Percentiles rank a stretch among this genome's conserved stretches.
Conservation (phyloP, 2,329 filamentous ascomycete genomes). For the Septoria linicola region DNA sequence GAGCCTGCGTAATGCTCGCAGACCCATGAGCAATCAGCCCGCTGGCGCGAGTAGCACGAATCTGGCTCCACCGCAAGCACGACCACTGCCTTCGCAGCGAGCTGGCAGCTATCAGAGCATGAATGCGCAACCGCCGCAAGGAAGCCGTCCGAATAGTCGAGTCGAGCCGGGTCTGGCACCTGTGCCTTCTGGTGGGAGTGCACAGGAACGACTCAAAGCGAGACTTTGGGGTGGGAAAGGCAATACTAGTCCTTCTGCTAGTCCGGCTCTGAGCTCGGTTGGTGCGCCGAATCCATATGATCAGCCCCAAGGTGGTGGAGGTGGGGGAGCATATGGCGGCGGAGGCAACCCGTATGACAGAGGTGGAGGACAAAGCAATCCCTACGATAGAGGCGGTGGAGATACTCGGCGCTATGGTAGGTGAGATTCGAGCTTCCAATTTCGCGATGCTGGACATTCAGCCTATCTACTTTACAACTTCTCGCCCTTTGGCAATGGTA, state of each 20-base stretch:
- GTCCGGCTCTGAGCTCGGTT: conserved; percentile 13
- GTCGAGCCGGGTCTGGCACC: conserved; percentile 41
- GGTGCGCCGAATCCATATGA: conserved; percentile 24
- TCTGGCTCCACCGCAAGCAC: conserved; percentile 39
- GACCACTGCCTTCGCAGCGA: conserved; percentile 70
- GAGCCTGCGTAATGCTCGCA: conserved; percentile 40
- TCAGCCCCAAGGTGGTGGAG: conserved; percentile 16
- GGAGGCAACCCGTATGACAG: conserved; percentile 25
- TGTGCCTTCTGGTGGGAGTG: conserved; percentile 51
- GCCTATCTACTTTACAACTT: background rate
- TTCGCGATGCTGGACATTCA: too few species aligned
- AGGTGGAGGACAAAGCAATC: conserved; percentile 18
- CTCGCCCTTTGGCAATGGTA: conserved; percentile 18
- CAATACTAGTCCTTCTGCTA: conserved; percentile 21
- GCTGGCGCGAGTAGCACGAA: conserved; percentile 29
- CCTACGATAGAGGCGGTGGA: conserved; percentile 7
- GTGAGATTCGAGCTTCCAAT: conserved; percentile 2
- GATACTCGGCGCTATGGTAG: conserved; percentile 20
- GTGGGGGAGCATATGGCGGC: conserved; percentile 12
- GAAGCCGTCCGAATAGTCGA: conserved; percentile 27
- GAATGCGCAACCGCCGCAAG: conserved; percentile 35
- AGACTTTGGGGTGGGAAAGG: conserved; percentile 59
- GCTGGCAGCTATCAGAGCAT: conserved; percentile 70
- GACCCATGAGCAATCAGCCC: conserved; percentile 24
- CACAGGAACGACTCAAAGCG: conserved; percentile 80